phyloP scores from a whole-genome alignment of 2,329 filamentous ascomycete genomes.

The Colletotrichum siamense region DNA sequence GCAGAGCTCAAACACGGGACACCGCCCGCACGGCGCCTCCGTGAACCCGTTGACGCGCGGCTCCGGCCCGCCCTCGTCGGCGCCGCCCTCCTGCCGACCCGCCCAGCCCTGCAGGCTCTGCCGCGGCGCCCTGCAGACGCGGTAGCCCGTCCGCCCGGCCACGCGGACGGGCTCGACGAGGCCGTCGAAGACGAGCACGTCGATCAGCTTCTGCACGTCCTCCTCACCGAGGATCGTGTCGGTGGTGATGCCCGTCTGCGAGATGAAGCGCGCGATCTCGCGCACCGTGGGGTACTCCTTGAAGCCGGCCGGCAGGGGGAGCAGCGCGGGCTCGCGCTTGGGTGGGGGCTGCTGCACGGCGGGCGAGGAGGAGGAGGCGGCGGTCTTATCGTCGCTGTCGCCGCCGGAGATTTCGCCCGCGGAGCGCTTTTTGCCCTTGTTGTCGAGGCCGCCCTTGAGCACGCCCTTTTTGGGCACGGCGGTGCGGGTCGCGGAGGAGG shows the following conservation, averaged over 20 bases:
- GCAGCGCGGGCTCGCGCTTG: constrained; percentile 42
- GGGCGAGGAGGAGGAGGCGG: constrained; percentile 27
- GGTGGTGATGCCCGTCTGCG: constrained; percentile 71
- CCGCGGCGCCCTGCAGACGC: constrained; percentile 55
- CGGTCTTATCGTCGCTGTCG: constrained; percentile 26
- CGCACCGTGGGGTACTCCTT: constrained; percentile 80
- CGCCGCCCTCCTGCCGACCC: constrained; percentile 36
- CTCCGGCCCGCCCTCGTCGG: constrained; percentile 42
- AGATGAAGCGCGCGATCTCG: constrained; percentile 78
- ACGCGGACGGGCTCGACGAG: constrained; percentile 72
- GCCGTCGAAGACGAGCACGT: constrained; percentile 89
- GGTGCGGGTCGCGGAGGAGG: constrained; percentile 35
- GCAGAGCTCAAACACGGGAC: constrained; percentile 92
- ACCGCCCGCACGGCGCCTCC: constrained; percentile 88
- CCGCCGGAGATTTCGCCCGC: constrained; percentile 51
- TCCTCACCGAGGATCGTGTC: constrained; percentile 73
- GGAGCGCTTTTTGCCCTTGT: constrained; percentile 56
- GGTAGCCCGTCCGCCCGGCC: constrained; percentile 56
- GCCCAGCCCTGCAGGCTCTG: constrained; percentile 48
- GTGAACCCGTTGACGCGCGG: constrained; percentile 75
- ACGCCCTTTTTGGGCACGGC: constrained; percentile 61
- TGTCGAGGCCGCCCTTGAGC: constrained; percentile 52
- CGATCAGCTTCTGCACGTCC: constrained; percentile 84
- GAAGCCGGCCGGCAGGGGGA: constrained; percentile 70
- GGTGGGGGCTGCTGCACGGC: constrained; percentile 28